Percentiles rank a stretch among this genome's conserved stretches.
phyloP scores from a whole-genome alignment of 78 protist genomes.

The Pigoraptor vietnamica region DNA sequence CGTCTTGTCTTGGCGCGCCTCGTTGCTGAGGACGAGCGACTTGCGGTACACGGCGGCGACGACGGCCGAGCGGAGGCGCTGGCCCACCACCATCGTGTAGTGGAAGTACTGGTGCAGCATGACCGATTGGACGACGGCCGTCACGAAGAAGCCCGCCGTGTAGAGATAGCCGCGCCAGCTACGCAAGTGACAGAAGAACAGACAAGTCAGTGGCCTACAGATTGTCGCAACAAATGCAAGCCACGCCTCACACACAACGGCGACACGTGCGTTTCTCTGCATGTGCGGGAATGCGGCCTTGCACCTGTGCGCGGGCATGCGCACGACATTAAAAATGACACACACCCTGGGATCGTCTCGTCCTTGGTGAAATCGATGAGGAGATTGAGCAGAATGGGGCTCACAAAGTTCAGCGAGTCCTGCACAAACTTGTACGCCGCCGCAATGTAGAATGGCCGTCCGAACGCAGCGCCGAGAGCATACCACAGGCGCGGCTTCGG shows the following conservation, averaged over 20 bases:
- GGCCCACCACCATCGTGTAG: conserved; percentile 22
- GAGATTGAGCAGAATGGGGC: conserved; percentile 15
- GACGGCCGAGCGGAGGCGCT: conserved; percentile 26
- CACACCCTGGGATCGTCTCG: neutral
- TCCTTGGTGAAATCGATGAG: conserved; percentile 6
- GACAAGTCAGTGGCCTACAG: neutral
- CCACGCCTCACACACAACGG: neutral
- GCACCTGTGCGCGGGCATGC: too few relatives aligned
- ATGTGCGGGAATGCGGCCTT: neutral
- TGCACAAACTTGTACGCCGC: conserved; percentile 7
- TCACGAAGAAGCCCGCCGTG: neutral
- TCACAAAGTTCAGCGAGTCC: conserved; percentile 21
- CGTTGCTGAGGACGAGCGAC: conserved; percentile 18
- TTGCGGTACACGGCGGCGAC: conserved; percentile 30
- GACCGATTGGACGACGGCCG: conserved; percentile 14
- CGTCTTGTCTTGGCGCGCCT: neutral
- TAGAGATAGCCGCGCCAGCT: conserved; percentile 8
- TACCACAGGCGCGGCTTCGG: neutral
- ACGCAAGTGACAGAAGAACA: neutral
- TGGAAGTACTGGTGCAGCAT: conserved; percentile 44
- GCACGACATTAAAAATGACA: too few relatives aligned
- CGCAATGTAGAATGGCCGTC: neutral
- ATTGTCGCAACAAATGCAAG: neutral
- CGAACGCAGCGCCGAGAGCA: neutral
- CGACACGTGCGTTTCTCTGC: neutral